Conservation (phyloP, 139 green algal genomes). For the Zygnema circumcarinatum region DNA sequence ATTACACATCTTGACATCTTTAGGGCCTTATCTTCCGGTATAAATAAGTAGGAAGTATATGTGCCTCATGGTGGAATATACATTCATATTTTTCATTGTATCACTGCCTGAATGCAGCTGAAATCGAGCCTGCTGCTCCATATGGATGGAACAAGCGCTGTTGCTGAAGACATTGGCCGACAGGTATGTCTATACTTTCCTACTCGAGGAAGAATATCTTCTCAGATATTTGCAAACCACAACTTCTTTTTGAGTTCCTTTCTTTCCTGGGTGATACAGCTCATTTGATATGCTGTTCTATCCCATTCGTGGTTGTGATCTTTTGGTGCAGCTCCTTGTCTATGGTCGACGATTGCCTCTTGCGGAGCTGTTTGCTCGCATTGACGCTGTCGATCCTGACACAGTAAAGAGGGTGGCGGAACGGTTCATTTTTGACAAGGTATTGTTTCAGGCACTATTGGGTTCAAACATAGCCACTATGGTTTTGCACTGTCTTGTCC, state of each 20-base stretch:
- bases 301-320: background rate
- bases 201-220: background rate
- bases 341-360: constrained; percentile 93
- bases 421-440: constrained; percentile 88
- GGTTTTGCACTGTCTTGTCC: background rate
- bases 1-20: too few relatives aligned
- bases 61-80: too few relatives aligned
- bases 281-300: too few relatives aligned
- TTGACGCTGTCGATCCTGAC: constrained; percentile 90
- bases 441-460: too few relatives aligned
- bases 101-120: too few relatives aligned
- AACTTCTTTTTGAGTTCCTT: too few relatives aligned
- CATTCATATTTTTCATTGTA: too few relatives aligned
- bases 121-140: constrained; percentile 81
- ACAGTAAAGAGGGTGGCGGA: constrained; percentile 85
- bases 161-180: constrained; percentile 87
- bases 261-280: too few relatives aligned
- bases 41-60: too few relatives aligned
- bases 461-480: background rate
- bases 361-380: constrained; percentile 92
- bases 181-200: constrained; percentile 51
- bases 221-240: too few relatives aligned
- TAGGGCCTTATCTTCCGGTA: too few relatives aligned
- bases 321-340: constrained; percentile 80
- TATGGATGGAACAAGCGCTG: constrained; percentile 70